Evolutionary conservation across 371 early-diverging fungal genomes (phyloP), one percentile per base, ranked within the genome.

Genomic region (Mortierella sp.): DNA sequence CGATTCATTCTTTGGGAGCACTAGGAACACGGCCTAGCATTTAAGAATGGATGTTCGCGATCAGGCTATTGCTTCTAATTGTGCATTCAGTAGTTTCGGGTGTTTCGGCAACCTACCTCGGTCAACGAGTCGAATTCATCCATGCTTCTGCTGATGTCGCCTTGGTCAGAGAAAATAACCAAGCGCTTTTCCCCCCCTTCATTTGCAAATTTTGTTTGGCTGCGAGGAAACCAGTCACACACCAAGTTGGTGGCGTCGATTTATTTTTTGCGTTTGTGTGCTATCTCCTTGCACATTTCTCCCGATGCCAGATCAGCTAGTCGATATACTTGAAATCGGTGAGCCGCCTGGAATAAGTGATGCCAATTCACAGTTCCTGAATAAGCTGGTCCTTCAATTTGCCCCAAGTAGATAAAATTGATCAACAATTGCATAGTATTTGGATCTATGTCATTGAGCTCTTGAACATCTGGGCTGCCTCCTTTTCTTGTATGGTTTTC

Each of bases 121-220:
- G 79, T 72, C 23, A 78, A 73, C 31, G 79, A 69, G 62, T 78
- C 79, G 60, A 61, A 78, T 59, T 78, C 79, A 59, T 78, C 79
- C 77, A 72, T 76, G 66, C 57, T 31, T 19, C 13, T 3, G 55
- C 26, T 26, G 19, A 54, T 54, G 55, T 55, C 5, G 31, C 12
- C 15, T 2, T 54, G 9, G 55, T 26, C 13, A 15, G 19, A 55
- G n/a, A 19, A n/a, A n/a, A 8, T 1, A 23, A 49, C 4, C 12
- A 15, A 2, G 23, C n/a, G n/a, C n/a, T n/a, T n/a, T n/a, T n/a
- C n/a, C n/a, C n/a, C n/a, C n/a, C n/a, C 23, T 49, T 49, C 19
- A 22, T 49, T 47, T 19, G 2, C 23, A 19, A 19, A 49, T 49
- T 23, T 17, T 49, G 15, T 49, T 49, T 49, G 19, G 23, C 7